A percentile compares a stretch with the other conserved stretches of the same genome.
Evolutionary conservation across 208 protist species (phyloP).

Genomic region (Trypanosomatidae sp.): DNA sequence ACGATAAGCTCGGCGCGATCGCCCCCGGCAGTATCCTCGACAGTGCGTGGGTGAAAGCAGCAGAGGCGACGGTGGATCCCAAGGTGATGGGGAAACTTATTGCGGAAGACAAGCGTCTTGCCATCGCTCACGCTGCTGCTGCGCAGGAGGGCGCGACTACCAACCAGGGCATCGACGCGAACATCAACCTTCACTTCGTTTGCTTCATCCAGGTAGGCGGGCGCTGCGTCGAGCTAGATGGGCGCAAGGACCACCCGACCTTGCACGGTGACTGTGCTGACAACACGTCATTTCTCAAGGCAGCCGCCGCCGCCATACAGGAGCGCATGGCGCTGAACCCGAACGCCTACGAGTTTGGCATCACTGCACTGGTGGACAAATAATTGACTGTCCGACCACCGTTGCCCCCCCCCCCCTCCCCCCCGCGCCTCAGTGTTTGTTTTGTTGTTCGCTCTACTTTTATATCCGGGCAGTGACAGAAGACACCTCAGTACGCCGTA

Average conservation of each 20-base stretch:
- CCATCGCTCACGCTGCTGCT: slow-evolving; percentile 57
- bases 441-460: too few species aligned
- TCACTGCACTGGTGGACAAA: slow-evolving; percentile 62
- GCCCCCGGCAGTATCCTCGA: slow-evolving; percentile 37
- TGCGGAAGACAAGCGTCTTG: slow-evolving; percentile 33
- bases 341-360: slow-evolving; percentile 67
- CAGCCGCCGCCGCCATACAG: slow-evolving; percentile 64
- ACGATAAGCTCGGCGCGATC: slow-evolving; percentile 44
- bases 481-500: too few species aligned
- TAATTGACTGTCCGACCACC: not conserved
- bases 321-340: slow-evolving; percentile 74
- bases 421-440: too few species aligned
- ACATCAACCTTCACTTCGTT: slow-evolving; percentile 95
- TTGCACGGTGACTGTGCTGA: slow-evolving; percentile 73
- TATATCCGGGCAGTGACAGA: too few species aligned
- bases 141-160: slow-evolving; percentile 67
- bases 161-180: slow-evolving; percentile 57
- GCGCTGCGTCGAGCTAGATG: slow-evolving; percentile 94
- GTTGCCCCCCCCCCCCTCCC: not conserved
- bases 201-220: slow-evolving; percentile 86
- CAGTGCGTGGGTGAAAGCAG: not conserved
- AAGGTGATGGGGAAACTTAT: slow-evolving; percentile 40
- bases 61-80: not conserved
- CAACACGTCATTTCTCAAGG: slow-evolving; percentile 65
- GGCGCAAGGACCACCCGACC: slow-evolving; percentile 81